Percentiles rank a stretch among this genome's conserved stretches.
These are phyloP conservation scores for Leccinum subgranulosum DNA, from an alignment of 768 basidiomycete genomes.

Conservation along the genomic window DNA sequence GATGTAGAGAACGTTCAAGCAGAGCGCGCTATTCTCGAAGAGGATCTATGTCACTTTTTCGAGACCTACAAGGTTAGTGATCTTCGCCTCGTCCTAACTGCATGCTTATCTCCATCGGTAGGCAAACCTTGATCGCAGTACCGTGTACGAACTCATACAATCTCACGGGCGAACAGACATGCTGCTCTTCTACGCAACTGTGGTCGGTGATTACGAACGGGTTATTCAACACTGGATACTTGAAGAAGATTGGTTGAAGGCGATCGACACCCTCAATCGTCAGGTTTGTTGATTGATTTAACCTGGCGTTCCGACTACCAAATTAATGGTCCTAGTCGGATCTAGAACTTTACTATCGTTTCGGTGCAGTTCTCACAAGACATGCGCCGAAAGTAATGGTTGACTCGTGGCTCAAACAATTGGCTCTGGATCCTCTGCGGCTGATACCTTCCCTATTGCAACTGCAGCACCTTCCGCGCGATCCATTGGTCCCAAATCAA, in stretches of 20 bases:
- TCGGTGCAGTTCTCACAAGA: conserved; percentile 83
- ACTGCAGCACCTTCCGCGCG: conserved; percentile 67
- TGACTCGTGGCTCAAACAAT: conserved; percentile 87
- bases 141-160: conserved; percentile 90
- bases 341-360: conserved; percentile 89
- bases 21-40: conserved; percentile 82
- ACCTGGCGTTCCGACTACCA: not conserved
- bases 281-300: conserved; percentile 50
- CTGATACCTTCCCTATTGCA: conserved; percentile 88
- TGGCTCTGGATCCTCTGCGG: conserved; percentile 73
- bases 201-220: conserved; percentile 76
- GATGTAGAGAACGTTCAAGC: conserved; percentile 82
- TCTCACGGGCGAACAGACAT: conserved; percentile 92
- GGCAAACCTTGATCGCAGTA: conserved; percentile 80
- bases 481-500: conserved; percentile 76
- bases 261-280: conserved; percentile 84
- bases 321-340: conserved; percentile 50
- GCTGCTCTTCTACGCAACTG: conserved; percentile 83
- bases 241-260: conserved; percentile 90
- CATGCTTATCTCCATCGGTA: conserved; percentile 29
- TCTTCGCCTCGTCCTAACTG: not conserved
- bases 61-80: conserved; percentile 82
- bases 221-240: conserved; percentile 91
- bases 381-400: conserved; percentile 87
- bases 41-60: conserved; percentile 90